Evolutionary conservation across 495 filamentous ascomycete genomes (phyloP).

Genomic region (Daldinia vernicosa): DNA sequence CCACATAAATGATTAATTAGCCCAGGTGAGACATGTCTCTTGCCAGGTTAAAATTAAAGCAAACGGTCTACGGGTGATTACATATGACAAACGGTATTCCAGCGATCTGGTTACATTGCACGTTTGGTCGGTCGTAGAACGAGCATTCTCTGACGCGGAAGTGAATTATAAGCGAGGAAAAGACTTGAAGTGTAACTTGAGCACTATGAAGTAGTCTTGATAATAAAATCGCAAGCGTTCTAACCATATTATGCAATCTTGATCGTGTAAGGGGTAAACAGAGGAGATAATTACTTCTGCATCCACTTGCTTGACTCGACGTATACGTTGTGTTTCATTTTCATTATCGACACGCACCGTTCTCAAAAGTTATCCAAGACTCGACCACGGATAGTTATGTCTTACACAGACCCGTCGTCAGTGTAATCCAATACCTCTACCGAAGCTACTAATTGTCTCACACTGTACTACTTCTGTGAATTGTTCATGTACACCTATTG

Average conservation of each 20-base stretch:
- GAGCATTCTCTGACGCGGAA: neutral
- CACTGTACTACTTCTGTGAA: neutral
- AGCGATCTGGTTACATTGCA: conserved; percentile 22
- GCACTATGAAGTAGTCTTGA: neutral
- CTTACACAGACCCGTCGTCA: neutral
- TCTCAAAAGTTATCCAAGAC: neutral
- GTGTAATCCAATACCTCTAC: neutral
- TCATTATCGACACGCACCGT: neutral
- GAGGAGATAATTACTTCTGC: neutral
- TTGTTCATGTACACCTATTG: neutral
- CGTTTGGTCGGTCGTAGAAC: neutral
- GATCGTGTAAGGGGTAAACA: too few relatives aligned
- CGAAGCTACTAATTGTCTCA: neutral
- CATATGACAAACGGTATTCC: conserved; percentile 25
- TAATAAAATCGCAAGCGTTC: neutral
- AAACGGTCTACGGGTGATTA: conserved; percentile 21
- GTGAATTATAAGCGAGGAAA: conserved; percentile 1
- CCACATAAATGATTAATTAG: neutral
- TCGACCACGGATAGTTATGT: neutral
- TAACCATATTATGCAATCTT: too few relatives aligned
- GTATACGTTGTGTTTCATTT: neutral
- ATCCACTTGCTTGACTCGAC: neutral
- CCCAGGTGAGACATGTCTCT: neutral
- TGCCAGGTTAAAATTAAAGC: conserved; percentile 5
- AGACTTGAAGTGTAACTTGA: neutral